Evolutionary conservation across 768 basidiomycete species (phyloP).

Genomic region (Pleurotus salmoneostramineus): DNA sequence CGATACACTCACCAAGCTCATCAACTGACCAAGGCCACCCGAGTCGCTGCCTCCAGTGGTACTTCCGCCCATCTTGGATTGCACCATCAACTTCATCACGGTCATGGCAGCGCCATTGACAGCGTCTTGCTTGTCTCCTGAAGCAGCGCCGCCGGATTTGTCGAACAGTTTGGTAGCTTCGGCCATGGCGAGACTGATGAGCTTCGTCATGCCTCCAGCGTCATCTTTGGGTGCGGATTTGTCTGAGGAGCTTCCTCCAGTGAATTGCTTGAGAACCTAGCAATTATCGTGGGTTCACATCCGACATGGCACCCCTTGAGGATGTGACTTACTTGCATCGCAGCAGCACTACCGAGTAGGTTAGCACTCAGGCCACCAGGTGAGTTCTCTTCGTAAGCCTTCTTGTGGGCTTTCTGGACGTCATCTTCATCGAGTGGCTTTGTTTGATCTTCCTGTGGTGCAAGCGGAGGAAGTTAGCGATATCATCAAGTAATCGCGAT

Average conservation of each 20-base stretch:
- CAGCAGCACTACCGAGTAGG: slow-evolving; percentile 74
- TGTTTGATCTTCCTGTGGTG: slow-evolving; percentile 42
- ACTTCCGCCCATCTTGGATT: slow-evolving; percentile 53
- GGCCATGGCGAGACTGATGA: slow-evolving; percentile 85
- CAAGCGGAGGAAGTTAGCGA: slow-evolving; percentile 5
- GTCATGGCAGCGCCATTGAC: slow-evolving; percentile 85
- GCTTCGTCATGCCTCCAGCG: slow-evolving; percentile 50
- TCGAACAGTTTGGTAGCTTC: slow-evolving; percentile 79
- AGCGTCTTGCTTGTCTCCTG: slow-evolving; percentile 77
- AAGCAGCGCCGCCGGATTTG: slow-evolving; percentile 55
- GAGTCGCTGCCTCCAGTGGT: slow-evolving; percentile 57
- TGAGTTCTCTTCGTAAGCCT: slow-evolving; percentile 55
- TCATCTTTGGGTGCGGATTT: slow-evolving; percentile 18
- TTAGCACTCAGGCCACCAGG: slow-evolving; percentile 52
- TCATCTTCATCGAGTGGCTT: slow-evolving; percentile 65
- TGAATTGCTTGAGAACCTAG: slow-evolving; percentile 67
- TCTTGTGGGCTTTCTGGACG: slow-evolving; percentile 55
- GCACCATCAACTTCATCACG: slow-evolving; percentile 77
- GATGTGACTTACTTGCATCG: slow-evolving; percentile 49
- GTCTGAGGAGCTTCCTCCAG: slow-evolving; percentile 38
- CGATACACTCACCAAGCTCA: slow-evolving; percentile 50
- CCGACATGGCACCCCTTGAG: neutral
- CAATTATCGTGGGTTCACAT: too few relatives aligned
- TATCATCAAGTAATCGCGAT: neutral
- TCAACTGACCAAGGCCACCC: slow-evolving; percentile 60